Conservation (phyloP, 257 asterid species). For the Solanum stenotomum region DNA sequence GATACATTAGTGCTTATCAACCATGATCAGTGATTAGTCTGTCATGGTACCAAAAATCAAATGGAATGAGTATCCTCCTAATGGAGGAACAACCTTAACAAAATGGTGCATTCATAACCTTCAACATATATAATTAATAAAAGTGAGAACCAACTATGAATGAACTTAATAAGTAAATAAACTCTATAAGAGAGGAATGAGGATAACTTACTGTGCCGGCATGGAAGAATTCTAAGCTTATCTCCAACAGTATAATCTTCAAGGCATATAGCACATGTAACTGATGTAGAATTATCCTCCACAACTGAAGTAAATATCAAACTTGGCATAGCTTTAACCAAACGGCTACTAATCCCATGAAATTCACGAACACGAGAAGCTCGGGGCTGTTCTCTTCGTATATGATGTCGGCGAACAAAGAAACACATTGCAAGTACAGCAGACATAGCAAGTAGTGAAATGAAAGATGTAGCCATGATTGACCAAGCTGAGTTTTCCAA, state of each 20-base stretch:
- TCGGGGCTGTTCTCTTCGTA: conserved; percentile 43
- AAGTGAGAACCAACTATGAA: background rate
- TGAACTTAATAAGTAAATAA: background rate
- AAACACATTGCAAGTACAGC: conserved; percentile 73
- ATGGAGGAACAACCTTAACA: background rate
- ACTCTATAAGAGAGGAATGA: background rate
- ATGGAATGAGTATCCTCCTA: background rate
- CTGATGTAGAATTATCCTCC: conserved; percentile 76
- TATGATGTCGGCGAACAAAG: conserved; percentile 65
- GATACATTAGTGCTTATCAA: background rate
- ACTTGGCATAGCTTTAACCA: conserved; percentile 85
- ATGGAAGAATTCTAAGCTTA: conserved; percentile 72
- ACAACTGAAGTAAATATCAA: conserved; percentile 57
- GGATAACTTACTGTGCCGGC: conserved; percentile 66
- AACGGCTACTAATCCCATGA: conserved; percentile 71
- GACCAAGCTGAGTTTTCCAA: conserved; percentile 68
- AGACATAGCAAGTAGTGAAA: conserved; percentile 63
- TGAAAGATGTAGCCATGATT: conserved; percentile 61
- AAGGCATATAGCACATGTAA: conserved; percentile 84
- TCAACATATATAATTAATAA: background rate
- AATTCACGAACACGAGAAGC: conserved; percentile 45
- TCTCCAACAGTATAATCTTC: conserved; percentile 80
- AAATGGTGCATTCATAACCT: background rate
- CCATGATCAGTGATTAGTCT: background rate
- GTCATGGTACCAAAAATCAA: background rate